A percentile compares a stretch with the other conserved stretches of the same genome.
Evolutionary conservation across 176 grass and related monocot genomes (phyloP).

Genomic region (Thalia dealbata): DNA sequence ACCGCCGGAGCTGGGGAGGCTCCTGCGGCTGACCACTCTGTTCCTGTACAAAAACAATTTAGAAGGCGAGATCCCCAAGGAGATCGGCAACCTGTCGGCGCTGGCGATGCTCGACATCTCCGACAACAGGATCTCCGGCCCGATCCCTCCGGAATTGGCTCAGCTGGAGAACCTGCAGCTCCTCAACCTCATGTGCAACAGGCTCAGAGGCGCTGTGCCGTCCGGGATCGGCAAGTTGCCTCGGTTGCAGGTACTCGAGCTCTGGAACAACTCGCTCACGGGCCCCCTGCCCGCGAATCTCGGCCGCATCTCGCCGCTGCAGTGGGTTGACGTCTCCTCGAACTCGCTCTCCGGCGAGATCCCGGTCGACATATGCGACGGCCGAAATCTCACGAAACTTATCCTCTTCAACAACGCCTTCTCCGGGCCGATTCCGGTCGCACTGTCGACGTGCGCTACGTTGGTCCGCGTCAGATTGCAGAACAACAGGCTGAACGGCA

Average conservation of each 20-base stretch:
- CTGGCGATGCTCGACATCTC: constrained; percentile 73
- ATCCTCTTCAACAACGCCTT: constrained; percentile 89
- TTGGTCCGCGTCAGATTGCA: constrained; percentile 78
- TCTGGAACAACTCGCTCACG: constrained; percentile 87
- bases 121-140: constrained; percentile 54
- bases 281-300: constrained; percentile 49
- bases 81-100: constrained; percentile 60
- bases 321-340: constrained; percentile 93
- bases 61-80: constrained; percentile 57
- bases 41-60: constrained; percentile 85
- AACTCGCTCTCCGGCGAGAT: constrained; percentile 49
- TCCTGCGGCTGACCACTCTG: constrained; percentile 51
- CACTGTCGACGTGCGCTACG: constrained; percentile 54
- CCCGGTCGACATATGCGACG: constrained; percentile 51
- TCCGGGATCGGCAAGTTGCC: constrained; percentile 44
- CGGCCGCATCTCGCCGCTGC: constrained; percentile 51
- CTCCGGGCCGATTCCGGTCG: constrained; percentile 48
- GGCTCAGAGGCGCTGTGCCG: constrained; percentile 54
- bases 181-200: constrained; percentile 92
- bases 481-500: constrained; percentile 59
- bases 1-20: constrained; percentile 61
- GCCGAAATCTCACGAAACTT: constrained; percentile 51
- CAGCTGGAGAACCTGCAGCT: constrained; percentile 46
- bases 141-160: constrained; percentile 52
- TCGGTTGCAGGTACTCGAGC: constrained; percentile 59